Evolutionary conservation across 2,329 filamentous ascomycete genomes (phyloP).

Genomic region (Ramularia endophylla): DNA sequence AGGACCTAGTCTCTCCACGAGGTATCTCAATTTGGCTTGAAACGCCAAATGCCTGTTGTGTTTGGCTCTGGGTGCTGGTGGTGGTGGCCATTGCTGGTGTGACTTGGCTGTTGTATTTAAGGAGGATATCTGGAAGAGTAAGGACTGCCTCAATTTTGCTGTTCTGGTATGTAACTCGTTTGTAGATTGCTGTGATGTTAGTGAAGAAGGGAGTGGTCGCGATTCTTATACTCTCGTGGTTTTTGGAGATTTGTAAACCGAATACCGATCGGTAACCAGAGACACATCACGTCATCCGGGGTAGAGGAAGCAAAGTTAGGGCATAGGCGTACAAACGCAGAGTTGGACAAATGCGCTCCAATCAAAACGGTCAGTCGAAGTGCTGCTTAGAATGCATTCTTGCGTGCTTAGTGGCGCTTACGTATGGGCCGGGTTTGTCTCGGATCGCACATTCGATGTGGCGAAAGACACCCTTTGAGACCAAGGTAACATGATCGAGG

Average conservation of each 20-base stretch:
- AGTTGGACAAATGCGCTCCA: constrained; percentile 7
- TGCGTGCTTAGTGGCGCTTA: too few relatives aligned
- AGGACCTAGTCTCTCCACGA: constrained; percentile 56
- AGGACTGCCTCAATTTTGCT: too few relatives aligned
- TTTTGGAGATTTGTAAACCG: constrained; percentile 7
- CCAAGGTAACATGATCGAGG: too few relatives aligned
- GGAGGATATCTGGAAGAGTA: not conserved
- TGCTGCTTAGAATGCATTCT: constrained; percentile 6
- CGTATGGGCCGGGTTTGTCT: too few relatives aligned
- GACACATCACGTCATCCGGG: not conserved
- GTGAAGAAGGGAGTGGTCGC: too few relatives aligned
- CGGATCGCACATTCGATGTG: too few relatives aligned
- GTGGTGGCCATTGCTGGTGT: constrained; percentile 16
- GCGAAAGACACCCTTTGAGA: too few relatives aligned
- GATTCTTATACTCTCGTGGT: too few relatives aligned
- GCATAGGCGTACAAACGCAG: not conserved
- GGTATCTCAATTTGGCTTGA: constrained; percentile 35
- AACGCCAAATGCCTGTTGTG: constrained; percentile 21
- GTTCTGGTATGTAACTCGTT: too few relatives aligned
- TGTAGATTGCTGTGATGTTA: too few relatives aligned
- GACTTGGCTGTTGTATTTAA: not conserved
- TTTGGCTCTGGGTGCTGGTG: constrained; percentile 23
- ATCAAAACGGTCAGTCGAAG: not conserved
- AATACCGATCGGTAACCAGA: constrained; percentile 1
- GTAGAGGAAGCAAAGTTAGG: too few relatives aligned